A percentile compares a stretch with the other conserved stretches of the same genome.
Evolutionary conservation across 768 basidiomycete genomes (phyloP).

Genomic region (Tulasnella sp.): DNA sequence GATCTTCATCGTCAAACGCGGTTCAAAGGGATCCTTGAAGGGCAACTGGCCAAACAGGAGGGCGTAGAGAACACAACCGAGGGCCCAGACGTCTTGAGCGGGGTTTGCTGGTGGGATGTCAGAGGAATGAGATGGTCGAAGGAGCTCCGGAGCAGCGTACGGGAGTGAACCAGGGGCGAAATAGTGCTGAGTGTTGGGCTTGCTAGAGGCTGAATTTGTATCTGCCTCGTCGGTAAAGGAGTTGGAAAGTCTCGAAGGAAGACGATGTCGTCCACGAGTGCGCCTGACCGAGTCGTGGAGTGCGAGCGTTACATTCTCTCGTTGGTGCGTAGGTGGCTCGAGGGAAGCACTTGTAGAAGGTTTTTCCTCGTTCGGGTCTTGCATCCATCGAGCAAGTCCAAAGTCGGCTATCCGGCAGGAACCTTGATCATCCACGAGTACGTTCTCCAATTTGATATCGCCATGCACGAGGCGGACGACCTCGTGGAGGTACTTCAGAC

Average conservation of each 20-base stretch:
- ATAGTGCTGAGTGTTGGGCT: slow-evolving; percentile 26
- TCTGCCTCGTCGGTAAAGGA: background rate
- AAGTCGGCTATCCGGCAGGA: slow-evolving; percentile 83
- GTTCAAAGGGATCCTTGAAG: slow-evolving; percentile 84
- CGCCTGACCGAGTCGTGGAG: background rate
- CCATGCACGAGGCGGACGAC: slow-evolving; percentile 74
- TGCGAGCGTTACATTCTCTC: slow-evolving; percentile 24
- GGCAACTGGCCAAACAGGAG: slow-evolving; percentile 80
- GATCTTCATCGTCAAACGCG: slow-evolving; percentile 86
- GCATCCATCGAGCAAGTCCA: slow-evolving; percentile 65
- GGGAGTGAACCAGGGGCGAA: slow-evolving; percentile 81
- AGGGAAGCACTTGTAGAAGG: background rate
- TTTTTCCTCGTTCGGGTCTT: slow-evolving; percentile 30
- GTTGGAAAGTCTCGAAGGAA: background rate
- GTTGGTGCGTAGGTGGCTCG: background rate
- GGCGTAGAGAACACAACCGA: slow-evolving; percentile 83
- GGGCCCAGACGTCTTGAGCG: slow-evolving; percentile 91
- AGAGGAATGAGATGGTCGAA: slow-evolving; percentile 43
- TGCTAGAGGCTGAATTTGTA: background rate
- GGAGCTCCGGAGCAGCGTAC: slow-evolving; percentile 83
- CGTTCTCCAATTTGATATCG: slow-evolving; percentile 96
- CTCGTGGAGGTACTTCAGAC: slow-evolving; percentile 75
- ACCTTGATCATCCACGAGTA: slow-evolving; percentile 82
- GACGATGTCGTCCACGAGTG: background rate
- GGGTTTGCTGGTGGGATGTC: slow-evolving; percentile 36